Evolutionary conservation across 2,329 filamentous ascomycete species (phyloP), one percentile per base, ranked within the genome.

Genomic region (Ophiostoma montium): DNA sequence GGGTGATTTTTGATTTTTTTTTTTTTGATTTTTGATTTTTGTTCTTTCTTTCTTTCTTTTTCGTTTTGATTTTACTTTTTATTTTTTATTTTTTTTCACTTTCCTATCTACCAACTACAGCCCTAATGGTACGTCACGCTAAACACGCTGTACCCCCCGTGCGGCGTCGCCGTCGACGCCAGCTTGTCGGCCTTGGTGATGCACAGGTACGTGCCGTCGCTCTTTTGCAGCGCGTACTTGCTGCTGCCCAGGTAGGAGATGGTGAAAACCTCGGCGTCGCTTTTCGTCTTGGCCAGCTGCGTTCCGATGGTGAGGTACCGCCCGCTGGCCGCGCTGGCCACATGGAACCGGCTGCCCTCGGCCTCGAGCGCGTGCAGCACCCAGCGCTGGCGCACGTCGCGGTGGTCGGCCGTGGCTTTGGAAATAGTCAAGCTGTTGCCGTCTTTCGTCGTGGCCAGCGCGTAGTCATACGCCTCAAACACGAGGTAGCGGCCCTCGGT

Each of bases 401-500:
- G 58, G 53, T 76, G 71, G 3, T 58, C 54, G 0, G 58, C 33
- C 2, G 58, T 61, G 1, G 63, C 61, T 50, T 61, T 31, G 57
- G 45, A n/a, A 46, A 55, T 50, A 51, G 53, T 46, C 44, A 54
- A 52, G 36, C 18, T 27, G 10, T 12, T 41, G 35, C 59, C 58
- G 4, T 57, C 50, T 48, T n/a, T n/a, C n/a, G n/a, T n/a, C n/a
- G 66, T 67, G 8, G 61, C 61, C 15, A 75, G 61, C 0, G 70
- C 70, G 16, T 57, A 61, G n/a, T 68, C 68, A 32, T 62, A 58
- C 48, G 62, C 59, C 56, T 74, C 72, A 48, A 76, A 70, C 5
- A 70, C 68, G 13, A 77, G 63, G 55, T 70, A 75, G 16, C 72
- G 70, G 11, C 74, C 74, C 56, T 77, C 74, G 5, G 71, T 76